phyloP scores from a whole-genome alignment of 1,284 basidiomycete species.

The Trichosporon sp. region DNA sequence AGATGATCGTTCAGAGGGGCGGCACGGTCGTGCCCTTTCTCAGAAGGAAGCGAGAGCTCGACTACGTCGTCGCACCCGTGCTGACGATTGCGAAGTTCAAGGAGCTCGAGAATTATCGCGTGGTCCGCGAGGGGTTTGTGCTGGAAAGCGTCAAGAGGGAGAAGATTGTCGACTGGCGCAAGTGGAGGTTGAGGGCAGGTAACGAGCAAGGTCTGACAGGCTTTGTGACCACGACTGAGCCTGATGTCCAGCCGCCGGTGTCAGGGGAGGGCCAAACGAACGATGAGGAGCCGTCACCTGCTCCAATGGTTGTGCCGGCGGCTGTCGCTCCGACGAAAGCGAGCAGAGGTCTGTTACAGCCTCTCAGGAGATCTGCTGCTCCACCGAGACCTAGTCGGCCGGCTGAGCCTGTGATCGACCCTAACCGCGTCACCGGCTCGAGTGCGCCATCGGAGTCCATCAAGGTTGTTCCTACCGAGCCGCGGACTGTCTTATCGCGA shows the following conservation, averaged over 20 bases:
- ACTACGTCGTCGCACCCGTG: conserved; percentile 76
- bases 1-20: conserved; percentile 74
- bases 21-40: conserved; percentile 65
- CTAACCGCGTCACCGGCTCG: not conserved
- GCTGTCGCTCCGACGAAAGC: not conserved
- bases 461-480: not conserved
- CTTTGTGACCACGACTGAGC: not conserved
- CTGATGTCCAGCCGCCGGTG: not conserved
- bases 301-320: not conserved
- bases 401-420: not conserved
- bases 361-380: not conserved
- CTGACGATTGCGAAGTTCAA: conserved; percentile 82
- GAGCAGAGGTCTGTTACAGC: not conserved
- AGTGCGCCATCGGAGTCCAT: not conserved
- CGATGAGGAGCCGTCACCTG: not conserved
- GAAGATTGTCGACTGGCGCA: conserved; percentile 51
- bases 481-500: not conserved
- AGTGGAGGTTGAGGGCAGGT: conserved; percentile 30
- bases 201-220: not conserved
- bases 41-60: conserved; percentile 35
- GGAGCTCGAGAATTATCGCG: conserved; percentile 79
- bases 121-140: conserved; percentile 83
- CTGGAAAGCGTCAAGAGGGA: conserved; percentile 64
- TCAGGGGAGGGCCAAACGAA: too few species aligned
- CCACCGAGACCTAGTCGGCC: not conserved